Percentiles rank a stretch among this genome's conserved stretches.
phyloP scores from a whole-genome alignment of 2,329 filamentous ascomycete species.

The Arthrinium phaeospermum region DNA sequence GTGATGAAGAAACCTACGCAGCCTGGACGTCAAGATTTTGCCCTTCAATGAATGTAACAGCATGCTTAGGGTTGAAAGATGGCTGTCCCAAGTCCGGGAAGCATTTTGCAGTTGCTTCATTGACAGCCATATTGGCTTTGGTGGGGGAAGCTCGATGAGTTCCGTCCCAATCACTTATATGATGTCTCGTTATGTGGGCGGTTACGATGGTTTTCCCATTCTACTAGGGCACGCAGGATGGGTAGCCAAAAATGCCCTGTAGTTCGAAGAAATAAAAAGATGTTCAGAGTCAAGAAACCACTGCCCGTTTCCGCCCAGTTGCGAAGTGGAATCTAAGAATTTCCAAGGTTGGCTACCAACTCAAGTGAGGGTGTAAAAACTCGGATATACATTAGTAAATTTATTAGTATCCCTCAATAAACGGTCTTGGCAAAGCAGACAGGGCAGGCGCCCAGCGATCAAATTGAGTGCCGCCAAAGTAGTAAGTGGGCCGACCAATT shows the following conservation, averaged over 20 bases:
- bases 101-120: slow-evolving; percentile 1
- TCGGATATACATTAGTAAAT: not conserved
- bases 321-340: not conserved
- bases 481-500: not conserved
- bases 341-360: not conserved
- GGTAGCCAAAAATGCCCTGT: not conserved
- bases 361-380: slow-evolving; percentile 7
- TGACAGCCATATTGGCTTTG: slow-evolving; percentile 8
- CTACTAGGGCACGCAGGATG: not conserved
- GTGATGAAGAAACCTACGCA: slow-evolving; percentile 33
- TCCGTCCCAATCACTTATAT: slow-evolving; percentile 1
- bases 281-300: not conserved
- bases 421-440: not conserved
- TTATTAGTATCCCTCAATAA: not conserved
- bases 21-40: slow-evolving; percentile 33
- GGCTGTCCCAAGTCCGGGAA: slow-evolving; percentile 32
- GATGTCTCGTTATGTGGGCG: slow-evolving; percentile 9
- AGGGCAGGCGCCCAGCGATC: slow-evolving; percentile 2
- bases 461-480: not conserved
- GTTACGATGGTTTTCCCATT: slow-evolving; percentile 5
- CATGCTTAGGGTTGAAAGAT: slow-evolving; percentile 40
- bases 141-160: not conserved
- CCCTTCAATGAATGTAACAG: slow-evolving; percentile 38
- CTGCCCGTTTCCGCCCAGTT: not conserved
- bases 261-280: not conserved